Evolutionary conservation across 2,329 filamentous ascomycete species (phyloP).

Genomic region (Pseudogymnoascus sp.): DNA sequence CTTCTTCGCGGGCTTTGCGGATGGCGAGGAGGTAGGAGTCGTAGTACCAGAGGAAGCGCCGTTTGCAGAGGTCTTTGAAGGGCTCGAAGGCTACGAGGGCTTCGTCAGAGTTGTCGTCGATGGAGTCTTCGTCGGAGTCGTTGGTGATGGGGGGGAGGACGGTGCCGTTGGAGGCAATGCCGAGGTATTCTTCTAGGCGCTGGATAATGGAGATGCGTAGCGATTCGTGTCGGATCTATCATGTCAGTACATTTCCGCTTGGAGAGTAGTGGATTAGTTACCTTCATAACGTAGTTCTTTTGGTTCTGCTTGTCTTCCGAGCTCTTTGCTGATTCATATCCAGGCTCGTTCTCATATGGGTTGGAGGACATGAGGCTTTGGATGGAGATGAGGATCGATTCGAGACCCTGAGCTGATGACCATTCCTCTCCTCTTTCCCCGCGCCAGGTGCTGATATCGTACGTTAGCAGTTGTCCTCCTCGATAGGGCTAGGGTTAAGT

Average conservation of each 20-base stretch:
- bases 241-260: not conserved
- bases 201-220: conserved; percentile 80
- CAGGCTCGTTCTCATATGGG: conserved; percentile 93
- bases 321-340: conserved; percentile 71
- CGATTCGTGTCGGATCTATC: conserved; percentile 81
- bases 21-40: conserved; percentile 74
- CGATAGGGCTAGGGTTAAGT: conserved; percentile 26
- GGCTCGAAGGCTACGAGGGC: conserved; percentile 62
- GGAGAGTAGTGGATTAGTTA: conserved; percentile 27
- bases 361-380: conserved; percentile 93
- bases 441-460: conserved; percentile 71
- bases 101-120: conserved; percentile 37
- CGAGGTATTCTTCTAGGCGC: conserved; percentile 72
- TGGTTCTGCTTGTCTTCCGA: conserved; percentile 66
- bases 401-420: conserved; percentile 91
- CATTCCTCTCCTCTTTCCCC: conserved; percentile 88
- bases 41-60: conserved; percentile 92
- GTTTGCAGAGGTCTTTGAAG: conserved; percentile 85
- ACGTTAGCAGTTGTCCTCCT: conserved; percentile 11
- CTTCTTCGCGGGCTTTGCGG: conserved; percentile 55
- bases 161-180: conserved; percentile 46
- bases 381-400: conserved; percentile 90
- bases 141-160: conserved; percentile 30
- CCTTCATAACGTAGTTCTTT: conserved; percentile 72
- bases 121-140: conserved; percentile 31